Evolutionary conservation across 768 basidiomycete species (phyloP).

Genomic region (Holtermannia corniformis): DNA sequence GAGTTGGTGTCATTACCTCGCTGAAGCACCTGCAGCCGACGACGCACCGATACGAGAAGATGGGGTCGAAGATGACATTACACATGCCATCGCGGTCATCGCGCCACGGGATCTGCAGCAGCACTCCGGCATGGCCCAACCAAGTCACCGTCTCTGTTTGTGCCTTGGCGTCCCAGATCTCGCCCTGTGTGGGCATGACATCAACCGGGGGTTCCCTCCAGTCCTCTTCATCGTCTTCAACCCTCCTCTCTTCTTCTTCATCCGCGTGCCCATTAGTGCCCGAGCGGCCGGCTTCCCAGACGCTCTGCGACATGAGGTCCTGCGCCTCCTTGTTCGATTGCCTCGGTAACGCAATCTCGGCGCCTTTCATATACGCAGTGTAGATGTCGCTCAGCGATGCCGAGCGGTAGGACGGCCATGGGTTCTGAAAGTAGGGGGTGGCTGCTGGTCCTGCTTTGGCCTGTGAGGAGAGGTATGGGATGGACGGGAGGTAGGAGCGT

Average conservation of each 20-base stretch:
- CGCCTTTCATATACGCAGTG: conserved; percentile 30
- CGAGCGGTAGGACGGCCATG: conserved; percentile 36
- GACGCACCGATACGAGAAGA: conserved; percentile 39
- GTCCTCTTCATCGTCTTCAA: conserved; percentile 28
- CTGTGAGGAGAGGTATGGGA: conserved; percentile 3
- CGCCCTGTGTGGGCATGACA: conserved; percentile 21
- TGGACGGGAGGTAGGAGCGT: conserved; percentile 5
- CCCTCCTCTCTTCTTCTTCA: conserved; percentile 11
- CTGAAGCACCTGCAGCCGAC: no score
- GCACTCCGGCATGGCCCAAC: conserved; percentile 37
- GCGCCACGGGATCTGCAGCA: conserved; percentile 35
- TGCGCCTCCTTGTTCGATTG: background rate
- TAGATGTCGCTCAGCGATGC: conserved; percentile 27
- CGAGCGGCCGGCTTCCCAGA: background rate
- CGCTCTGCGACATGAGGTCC: background rate
- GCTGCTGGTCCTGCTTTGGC: background rate
- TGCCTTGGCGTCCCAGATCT: conserved; percentile 1
- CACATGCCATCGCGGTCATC: conserved; percentile 20
- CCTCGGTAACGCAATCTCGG: conserved; percentile 21
- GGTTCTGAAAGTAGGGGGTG: conserved; percentile 31
- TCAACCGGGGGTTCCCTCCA: conserved; percentile 32
- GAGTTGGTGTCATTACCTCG: background rate
- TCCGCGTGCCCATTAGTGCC: background rate
- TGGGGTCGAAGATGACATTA: conserved; percentile 38
- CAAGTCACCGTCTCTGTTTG: conserved; percentile 30